Evolutionary conservation across 192 early-diverging fungal species (phyloP).

Genomic region (Gonapodya prolifera): DNA sequence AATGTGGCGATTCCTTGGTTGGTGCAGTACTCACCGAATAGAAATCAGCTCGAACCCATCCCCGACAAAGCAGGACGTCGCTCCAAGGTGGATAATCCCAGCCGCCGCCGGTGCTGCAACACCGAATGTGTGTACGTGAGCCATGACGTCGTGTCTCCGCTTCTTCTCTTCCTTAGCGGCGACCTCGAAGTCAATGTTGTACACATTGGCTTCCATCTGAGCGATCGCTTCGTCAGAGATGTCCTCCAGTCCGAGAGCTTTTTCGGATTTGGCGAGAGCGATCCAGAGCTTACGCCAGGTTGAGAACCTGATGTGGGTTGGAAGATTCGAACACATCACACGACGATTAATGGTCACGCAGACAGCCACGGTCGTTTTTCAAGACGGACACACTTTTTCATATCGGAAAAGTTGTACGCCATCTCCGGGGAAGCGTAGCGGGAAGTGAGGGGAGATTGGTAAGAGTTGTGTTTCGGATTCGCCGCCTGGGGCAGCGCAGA

Average conservation of each 20-base stretch:
- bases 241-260: conserved; percentile 76
- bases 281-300: conserved; percentile 96
- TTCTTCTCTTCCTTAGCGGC: conserved; percentile 86
- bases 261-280: conserved; percentile 75
- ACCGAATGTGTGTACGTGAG: conserved; percentile 96
- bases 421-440: conserved; percentile 96
- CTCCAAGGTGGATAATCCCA: conserved; percentile 92
- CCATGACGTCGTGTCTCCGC: conserved; percentile 97
- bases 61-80: conserved; percentile 98
- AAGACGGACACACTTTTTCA: conserved; percentile 59
- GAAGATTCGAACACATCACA: neutral
- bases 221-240: conserved; percentile 76
- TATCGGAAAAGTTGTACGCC: conserved; percentile 89
- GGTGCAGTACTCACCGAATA: conserved; percentile 41
- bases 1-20: too few relatives aligned
- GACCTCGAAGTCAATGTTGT: conserved; percentile 79
- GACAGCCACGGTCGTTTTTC: neutral
- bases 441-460: conserved; percentile 90
- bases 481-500: neutral
- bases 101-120: conserved; percentile 73
- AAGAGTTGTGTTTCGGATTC: conserved; percentile 51
- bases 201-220: conserved; percentile 78
- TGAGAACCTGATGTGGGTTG: conserved; percentile 30
- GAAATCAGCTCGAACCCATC: conserved; percentile 98
- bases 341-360: neutral